Percentiles rank a stretch among this genome's conserved stretches.
phyloP scores from a whole-genome alignment of 2,329 filamentous ascomycete genomes.

The Colletotrichum tabaci region DNA sequence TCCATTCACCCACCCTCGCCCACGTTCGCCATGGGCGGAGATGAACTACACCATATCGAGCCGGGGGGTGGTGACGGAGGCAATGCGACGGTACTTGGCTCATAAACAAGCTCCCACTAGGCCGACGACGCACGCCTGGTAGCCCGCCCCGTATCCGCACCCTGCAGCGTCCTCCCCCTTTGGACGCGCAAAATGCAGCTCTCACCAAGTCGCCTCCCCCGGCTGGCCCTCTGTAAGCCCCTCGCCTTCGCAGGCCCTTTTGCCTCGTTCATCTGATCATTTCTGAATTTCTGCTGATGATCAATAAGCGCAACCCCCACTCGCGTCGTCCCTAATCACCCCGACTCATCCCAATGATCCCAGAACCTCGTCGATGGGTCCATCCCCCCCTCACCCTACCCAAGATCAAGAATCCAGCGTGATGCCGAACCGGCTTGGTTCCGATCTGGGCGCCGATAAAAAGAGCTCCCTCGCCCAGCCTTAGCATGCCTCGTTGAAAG shows the following conservation, averaged over 20 bases:
- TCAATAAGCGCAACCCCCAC: constrained; percentile 26
- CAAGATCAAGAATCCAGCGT: not conserved
- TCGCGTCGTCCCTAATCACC: constrained; percentile 32
- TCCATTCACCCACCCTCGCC: constrained; percentile 12
- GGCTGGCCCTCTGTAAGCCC: constrained; percentile 24
- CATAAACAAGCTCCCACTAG: constrained; percentile 20
- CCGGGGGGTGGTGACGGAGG: not conserved
- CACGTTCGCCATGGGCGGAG: constrained; percentile 17
- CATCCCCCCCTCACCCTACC: not conserved
- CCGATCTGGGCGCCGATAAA: constrained; percentile 25
- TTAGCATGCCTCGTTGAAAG: not conserved
- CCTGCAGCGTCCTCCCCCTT: not conserved
- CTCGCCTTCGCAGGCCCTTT: constrained; percentile 24
- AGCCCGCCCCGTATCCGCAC: constrained; percentile 25
- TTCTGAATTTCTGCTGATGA: not conserved
- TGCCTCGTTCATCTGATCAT: constrained; percentile 17
- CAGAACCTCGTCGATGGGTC: constrained; percentile 11
- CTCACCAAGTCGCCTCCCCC: constrained; percentile 6
- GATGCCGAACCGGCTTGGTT: constrained; percentile 33
- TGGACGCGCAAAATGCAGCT: not conserved
- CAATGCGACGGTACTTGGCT: constrained; percentile 31
- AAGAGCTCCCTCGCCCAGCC: constrained; percentile 21
- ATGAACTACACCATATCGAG: constrained; percentile 12
- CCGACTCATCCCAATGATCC: constrained; percentile 21
- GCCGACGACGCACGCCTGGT: constrained; percentile 5